phyloP scores from a whole-genome alignment of 805 yeast species.

The Candida succiphila region DNA sequence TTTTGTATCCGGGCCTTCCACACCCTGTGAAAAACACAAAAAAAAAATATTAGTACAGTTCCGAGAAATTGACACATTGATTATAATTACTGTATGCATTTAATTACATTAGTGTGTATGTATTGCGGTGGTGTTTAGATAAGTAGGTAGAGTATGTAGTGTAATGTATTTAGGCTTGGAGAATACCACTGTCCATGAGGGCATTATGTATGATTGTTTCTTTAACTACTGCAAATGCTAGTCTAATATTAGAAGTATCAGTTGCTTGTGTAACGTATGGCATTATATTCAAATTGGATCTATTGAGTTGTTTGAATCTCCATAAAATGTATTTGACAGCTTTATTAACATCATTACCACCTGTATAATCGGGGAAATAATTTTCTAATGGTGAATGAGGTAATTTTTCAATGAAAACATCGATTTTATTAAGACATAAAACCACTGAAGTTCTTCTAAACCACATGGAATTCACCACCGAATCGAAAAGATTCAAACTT shows the following conservation, averaged over 20 bases:
- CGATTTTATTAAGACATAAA: constrained; percentile 81
- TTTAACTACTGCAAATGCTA: constrained; percentile 59
- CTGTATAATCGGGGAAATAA: constrained; percentile 83
- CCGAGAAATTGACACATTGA: too few species aligned
- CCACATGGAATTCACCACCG: constrained; percentile 90
- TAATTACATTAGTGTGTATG: too few species aligned
- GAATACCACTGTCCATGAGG: constrained; percentile 44
- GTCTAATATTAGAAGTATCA: constrained; percentile 78
- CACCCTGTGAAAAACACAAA: too few species aligned
- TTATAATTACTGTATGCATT: too few species aligned
- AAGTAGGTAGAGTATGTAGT: background rate
- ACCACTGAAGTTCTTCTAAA: constrained; percentile 81
- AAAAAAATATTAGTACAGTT: too few species aligned
- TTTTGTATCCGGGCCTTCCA: too few species aligned
- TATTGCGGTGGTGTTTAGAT: too few species aligned
- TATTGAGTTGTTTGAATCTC: constrained; percentile 79
- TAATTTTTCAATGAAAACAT: constrained; percentile 78
- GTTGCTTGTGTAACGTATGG: constrained; percentile 95
- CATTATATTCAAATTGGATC: constrained; percentile 71
- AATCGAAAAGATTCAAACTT: constrained; percentile 75
- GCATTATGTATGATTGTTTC: constrained; percentile 49
- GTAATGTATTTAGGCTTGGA: constrained; percentile 13
- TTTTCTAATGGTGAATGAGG: constrained; percentile 72
- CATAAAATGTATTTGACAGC: constrained; percentile 88
- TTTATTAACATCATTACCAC: constrained; percentile 81